phyloP scores from a whole-genome alignment of 2,329 filamentous ascomycete species.

The Nigrospora osmanthi region DNA sequence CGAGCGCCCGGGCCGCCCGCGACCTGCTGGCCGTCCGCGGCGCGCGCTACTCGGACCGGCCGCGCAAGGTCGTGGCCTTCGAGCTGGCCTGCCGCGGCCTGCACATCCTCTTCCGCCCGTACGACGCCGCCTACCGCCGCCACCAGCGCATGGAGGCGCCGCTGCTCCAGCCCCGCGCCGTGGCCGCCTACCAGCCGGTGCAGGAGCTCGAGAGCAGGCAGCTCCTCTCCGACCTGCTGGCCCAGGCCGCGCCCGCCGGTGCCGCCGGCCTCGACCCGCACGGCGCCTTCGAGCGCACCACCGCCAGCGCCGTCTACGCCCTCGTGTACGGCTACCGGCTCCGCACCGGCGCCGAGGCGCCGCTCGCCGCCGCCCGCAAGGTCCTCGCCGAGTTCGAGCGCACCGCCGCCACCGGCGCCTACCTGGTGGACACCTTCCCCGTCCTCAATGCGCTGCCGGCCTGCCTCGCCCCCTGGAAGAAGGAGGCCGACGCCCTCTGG shows the following conservation, averaged over 20 bases:
- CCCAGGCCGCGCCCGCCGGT: slow-evolving; percentile 13
- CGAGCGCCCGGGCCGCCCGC: slow-evolving; percentile 4
- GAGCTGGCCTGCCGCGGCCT: slow-evolving; percentile 25
- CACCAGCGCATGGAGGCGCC: slow-evolving; percentile 30
- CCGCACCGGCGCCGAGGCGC: slow-evolving; percentile 13
- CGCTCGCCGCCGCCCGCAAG: slow-evolving; percentile 13
- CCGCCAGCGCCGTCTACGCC: slow-evolving; percentile 27
- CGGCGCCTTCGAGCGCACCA: slow-evolving; percentile 23
- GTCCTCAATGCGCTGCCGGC: slow-evolving; percentile 29
- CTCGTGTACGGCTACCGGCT: slow-evolving; percentile 28
- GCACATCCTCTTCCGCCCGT: slow-evolving; percentile 31
- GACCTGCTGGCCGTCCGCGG: slow-evolving; percentile 10
- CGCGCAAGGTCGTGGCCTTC: slow-evolving; percentile 18
- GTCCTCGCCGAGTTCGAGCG: slow-evolving; percentile 17
- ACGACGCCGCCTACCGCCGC: slow-evolving; percentile 27
- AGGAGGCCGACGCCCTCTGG: slow-evolving; percentile 17
- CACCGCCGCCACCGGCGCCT: slow-evolving; percentile 20
- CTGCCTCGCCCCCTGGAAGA: slow-evolving; percentile 26
- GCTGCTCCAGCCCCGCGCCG: slow-evolving; percentile 19
- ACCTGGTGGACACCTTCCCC: slow-evolving; percentile 33
- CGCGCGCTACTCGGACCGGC: slow-evolving; percentile 10
- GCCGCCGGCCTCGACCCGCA: slow-evolving; percentile 17
- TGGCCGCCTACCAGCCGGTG: slow-evolving; percentile 26
- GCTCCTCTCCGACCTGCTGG: slow-evolving; percentile 31
- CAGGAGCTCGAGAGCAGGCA: slow-evolving; percentile 39